Base-by-base conservation (phyloP, 331 rosid genomes). In the Spiraea crenata region DNA sequence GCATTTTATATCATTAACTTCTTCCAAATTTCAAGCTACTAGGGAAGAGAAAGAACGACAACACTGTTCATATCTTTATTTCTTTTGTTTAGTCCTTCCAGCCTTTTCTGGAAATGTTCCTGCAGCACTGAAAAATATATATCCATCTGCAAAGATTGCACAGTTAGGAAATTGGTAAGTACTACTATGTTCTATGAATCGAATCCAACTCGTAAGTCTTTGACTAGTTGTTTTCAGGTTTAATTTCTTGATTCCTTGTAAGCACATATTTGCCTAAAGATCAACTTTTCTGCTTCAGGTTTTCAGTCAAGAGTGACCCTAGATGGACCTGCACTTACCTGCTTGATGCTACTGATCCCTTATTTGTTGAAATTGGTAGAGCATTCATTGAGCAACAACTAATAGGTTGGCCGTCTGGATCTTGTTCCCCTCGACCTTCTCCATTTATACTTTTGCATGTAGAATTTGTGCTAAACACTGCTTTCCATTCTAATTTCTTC, bases 91-190 rank as follows among this genome's bases (percentile, higher is more conserved):
- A 90, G 93, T 90, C 74, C 93, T 87, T 65, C 96, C 96, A 25
- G 93, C 89, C 44, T 87, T 90, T 77, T 90, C 96, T 55, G 96
- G 96, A 69, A 90, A 84, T 77, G 89, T 90, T 77, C 96, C 96
- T 55, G 96, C 88, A 8, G 82, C 87, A 4, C 82, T 87, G 63
- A 87, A 79, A 69, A 52, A 70, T 70, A 78, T 47, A 84, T 90
- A 80, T 70, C 93, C 96, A 57, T 87, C 84, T 47, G 96, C 96
- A 62, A 90, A 90, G 83, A 90, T 90, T 75, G 82, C 93, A 75
- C 96, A 73, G 71, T 80, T 90, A 74, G 93, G 89, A 77, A 90
- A 90, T 67, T 90, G 96, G 96, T 87, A 64, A 74, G 82, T 64
- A 47, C 57, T 63, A 35, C 38, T 15, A 4, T 55, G 38, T 71